Percentiles rank a stretch among this genome's conserved stretches.
These are phyloP conservation scores for Heteromeles arbutifolia DNA, from an alignment of 306 rosid species.

Conservation along the genomic window DNA sequence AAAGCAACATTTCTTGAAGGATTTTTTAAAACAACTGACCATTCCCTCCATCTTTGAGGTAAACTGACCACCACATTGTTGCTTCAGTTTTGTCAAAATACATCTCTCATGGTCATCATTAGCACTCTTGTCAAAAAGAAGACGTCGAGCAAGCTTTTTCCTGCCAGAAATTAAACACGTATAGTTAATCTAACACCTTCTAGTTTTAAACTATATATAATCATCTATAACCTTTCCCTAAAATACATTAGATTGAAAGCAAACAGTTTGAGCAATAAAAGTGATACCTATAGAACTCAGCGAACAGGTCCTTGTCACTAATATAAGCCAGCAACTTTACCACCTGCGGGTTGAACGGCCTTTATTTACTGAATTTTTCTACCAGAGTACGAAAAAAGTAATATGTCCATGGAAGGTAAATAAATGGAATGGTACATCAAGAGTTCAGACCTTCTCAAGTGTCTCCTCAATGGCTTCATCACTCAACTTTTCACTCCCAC, in stretches of 20 bases:
- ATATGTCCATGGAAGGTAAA: conserved; percentile 1
- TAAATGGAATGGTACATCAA: conserved; percentile 4
- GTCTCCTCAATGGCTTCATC: conserved; percentile 62
- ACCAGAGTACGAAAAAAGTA: background rate
- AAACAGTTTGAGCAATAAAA: background rate
- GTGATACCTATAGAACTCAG: conserved; percentile 41
- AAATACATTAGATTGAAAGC: background rate
- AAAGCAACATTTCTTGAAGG: background rate
- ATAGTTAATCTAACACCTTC: background rate
- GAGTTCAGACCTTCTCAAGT: conserved; percentile 67
- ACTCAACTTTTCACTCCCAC: conserved; percentile 52
- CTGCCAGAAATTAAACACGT: conserved; percentile 19
- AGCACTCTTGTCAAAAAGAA: conserved; percentile 51
- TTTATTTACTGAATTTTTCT: background rate
- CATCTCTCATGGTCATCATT: conserved; percentile 54
- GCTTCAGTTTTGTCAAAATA: conserved; percentile 46
- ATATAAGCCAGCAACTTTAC: conserved; percentile 50
- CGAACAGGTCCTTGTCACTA: conserved; percentile 52
- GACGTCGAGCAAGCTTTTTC: conserved; percentile 56
- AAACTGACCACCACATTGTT: conserved; percentile 51
- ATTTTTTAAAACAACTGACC: conserved; percentile 21
- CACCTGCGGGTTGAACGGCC: conserved; percentile 25
- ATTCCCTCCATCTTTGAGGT: conserved; percentile 59
- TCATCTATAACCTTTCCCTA: background rate
- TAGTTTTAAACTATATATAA: background rate